A percentile compares a stretch with the other conserved stretches of the same genome.
Evolutionary conservation across 768 basidiomycete genomes (phyloP).

Genomic region (Cystobasidiopsis lactophilus): DNA sequence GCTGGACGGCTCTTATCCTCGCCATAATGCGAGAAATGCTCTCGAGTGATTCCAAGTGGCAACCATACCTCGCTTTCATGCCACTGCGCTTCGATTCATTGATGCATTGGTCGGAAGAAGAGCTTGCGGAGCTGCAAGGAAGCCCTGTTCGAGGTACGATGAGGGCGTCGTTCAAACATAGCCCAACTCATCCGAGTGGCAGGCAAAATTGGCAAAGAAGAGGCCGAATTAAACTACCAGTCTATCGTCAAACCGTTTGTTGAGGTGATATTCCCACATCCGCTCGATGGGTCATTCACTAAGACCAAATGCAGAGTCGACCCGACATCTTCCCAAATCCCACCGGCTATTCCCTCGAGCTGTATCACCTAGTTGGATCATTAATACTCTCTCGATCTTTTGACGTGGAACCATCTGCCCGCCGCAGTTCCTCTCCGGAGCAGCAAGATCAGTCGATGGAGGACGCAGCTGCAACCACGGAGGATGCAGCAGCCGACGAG

Average conservation of each 20-base stretch:
- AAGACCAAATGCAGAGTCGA: conserved; percentile 32
- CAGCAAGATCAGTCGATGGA: conserved; percentile 28
- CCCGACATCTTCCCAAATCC: conserved; percentile 42
- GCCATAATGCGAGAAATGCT: conserved; percentile 83
- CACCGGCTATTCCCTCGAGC: conserved; percentile 40
- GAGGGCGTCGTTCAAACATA: background rate
- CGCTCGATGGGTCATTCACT: background rate
- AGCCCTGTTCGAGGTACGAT: conserved; percentile 58
- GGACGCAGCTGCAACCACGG: conserved; percentile 35
- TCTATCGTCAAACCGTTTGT: conserved; percentile 49
- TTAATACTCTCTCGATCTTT: conserved; percentile 84
- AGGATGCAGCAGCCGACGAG: conserved; percentile 24
- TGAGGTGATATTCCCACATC: conserved; percentile 32
- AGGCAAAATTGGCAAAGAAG: conserved; percentile 71
- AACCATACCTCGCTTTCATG: conserved; percentile 46
- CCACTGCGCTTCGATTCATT: conserved; percentile 61
- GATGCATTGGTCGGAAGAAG: conserved; percentile 73
- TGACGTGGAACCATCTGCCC: conserved; percentile 38
- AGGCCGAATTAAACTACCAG: conserved; percentile 52
- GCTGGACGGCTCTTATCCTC: conserved; percentile 74
- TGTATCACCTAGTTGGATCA: conserved; percentile 75
- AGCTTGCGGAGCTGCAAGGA: conserved; percentile 51
- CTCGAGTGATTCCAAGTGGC: conserved; percentile 41
- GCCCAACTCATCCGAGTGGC: background rate
- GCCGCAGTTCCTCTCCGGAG: conserved; percentile 13